Base-by-base conservation (phyloP, 306 rosid species). In the Hylodesmum podocarpum region DNA sequence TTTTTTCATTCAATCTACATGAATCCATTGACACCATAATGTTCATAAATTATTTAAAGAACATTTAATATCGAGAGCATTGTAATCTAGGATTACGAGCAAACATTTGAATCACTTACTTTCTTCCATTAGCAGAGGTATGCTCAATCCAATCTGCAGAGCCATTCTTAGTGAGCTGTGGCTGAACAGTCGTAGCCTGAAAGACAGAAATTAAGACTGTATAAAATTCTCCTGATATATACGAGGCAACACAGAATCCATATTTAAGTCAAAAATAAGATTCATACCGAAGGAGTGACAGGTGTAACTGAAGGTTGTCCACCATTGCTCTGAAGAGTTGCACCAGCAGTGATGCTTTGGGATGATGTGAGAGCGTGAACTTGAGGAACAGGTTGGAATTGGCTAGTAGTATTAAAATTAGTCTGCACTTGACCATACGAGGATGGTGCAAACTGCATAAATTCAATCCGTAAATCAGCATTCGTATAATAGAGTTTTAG, bases 131-230 rank as follows among this genome's bases (percentile, higher is more conserved):
- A 81, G 94, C 86, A 81, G 97, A 85, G 34, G 85, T 81, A 82
- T 94, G 98, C 78, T 94, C 98, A 53, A 78, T 91, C 98, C 97
- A 94, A 62, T 88, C 94, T 11, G 97, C 80, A 31, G 87, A 77
- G 49, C 89, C 83, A 83, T 66, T 86, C 39, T 80, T 84, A 3
- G 66, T 10, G 27, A 69, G 67, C 72, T 62, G 67, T 65, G 82
- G 83, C 82, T 61, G 91, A 73, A 67, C 50, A 76, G 29, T 68
- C 16, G 86, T 46, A 53, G 78, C 90, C 98, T 91, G 83, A 83
- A 85, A 82, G 61, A 76, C 27, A 76, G 31, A 70, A 70, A 54
- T 43, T 41, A 68, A 59, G 40, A 44, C 49, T 7, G 16, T 28
- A 63, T 77, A 65, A 76, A 16, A 8, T 33, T 57, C 65, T 5